phyloP scores from a whole-genome alignment of 2,329 filamentous ascomycete species.

The Colletotrichum caudatum region DNA sequence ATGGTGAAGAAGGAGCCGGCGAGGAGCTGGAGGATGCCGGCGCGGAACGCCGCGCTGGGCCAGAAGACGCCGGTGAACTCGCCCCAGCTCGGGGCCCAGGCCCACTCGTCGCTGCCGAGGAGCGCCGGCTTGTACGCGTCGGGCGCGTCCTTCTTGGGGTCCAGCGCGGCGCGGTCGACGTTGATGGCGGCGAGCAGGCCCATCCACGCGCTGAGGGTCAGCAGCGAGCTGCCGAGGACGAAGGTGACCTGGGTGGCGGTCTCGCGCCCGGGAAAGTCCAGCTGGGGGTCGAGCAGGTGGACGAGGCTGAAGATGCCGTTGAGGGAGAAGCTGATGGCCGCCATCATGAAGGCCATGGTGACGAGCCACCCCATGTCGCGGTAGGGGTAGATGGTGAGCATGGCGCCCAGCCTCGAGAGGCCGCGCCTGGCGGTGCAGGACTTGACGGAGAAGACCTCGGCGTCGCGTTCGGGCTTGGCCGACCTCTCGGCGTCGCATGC shows the following conservation, averaged over 20 bases:
- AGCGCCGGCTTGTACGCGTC: slow-evolving; percentile 34
- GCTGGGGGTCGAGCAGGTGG: background rate
- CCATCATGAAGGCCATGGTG: slow-evolving; percentile 30
- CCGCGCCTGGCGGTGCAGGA: background rate
- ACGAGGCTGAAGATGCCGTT: slow-evolving; percentile 34
- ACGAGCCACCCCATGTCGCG: slow-evolving; percentile 39
- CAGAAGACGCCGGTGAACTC: slow-evolving; percentile 25
- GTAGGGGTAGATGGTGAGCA: slow-evolving; percentile 38
- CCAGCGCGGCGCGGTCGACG: slow-evolving; percentile 26
- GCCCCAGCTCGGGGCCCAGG: slow-evolving; percentile 27
- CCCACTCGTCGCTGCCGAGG: slow-evolving; percentile 35
- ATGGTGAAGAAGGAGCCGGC: slow-evolving; percentile 31
- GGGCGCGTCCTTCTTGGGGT: slow-evolving; percentile 33
- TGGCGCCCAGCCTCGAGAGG: slow-evolving; percentile 25
- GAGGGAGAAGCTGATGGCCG: slow-evolving; percentile 19
- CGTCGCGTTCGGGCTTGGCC: slow-evolving; percentile 27
- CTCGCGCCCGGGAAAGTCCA: slow-evolving; percentile 23
- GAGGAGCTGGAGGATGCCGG: slow-evolving; percentile 32
- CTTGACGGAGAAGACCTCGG: slow-evolving; percentile 20
- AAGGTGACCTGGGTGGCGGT: slow-evolving; percentile 7
- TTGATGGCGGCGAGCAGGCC: slow-evolving; percentile 32
- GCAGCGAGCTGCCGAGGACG: slow-evolving; percentile 22
- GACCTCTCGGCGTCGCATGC: slow-evolving; percentile 34
- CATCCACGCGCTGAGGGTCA: slow-evolving; percentile 27
- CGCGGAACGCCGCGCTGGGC: slow-evolving; percentile 28